Evolutionary conservation across 768 basidiomycete species (phyloP).

Genomic region (Exsudoporus frostii): DNA sequence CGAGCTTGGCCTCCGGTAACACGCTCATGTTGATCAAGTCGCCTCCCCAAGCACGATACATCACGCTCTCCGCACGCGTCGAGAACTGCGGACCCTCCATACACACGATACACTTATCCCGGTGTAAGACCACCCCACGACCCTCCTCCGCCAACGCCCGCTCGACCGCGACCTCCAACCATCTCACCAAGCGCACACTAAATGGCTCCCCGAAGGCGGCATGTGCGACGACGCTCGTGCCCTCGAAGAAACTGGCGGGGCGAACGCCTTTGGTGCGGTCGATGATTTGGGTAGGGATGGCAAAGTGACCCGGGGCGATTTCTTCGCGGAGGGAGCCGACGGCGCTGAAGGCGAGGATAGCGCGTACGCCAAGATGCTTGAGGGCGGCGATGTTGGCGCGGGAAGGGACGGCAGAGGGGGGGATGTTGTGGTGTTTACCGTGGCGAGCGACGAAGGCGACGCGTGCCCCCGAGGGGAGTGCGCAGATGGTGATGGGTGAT

Average conservation of each 20-base stretch:
- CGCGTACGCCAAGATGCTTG: conserved; percentile 86
- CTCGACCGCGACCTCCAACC: conserved; percentile 64
- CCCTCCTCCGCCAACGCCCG: conserved; percentile 60
- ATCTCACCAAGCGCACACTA: conserved; percentile 55
- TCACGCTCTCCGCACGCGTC: conserved; percentile 91
- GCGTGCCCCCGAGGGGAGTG: conserved; percentile 75
- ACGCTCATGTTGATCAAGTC: conserved; percentile 98
- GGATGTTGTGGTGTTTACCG: conserved; percentile 73
- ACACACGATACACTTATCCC: conserved; percentile 82
- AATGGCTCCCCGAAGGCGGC: conserved; percentile 95
- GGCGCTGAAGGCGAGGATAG: conserved; percentile 90
- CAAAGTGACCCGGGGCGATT: conserved; percentile 85
- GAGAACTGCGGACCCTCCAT: conserved; percentile 99
- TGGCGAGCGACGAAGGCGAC: conserved; percentile 94
- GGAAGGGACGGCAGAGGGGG: conserved; percentile 76
- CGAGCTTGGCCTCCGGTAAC: conserved; percentile 95
- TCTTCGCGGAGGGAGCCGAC: conserved; percentile 95
- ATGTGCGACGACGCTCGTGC: conserved; percentile 80
- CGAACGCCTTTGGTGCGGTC: conserved; percentile 94
- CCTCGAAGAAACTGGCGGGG: conserved; percentile 86
- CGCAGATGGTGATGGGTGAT: conserved; percentile 87
- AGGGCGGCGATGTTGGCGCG: conserved; percentile 95
- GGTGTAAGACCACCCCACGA: conserved; percentile 65
- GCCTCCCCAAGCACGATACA: conserved; percentile 92
- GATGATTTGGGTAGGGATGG: conserved; percentile 89